phyloP scores from a whole-genome alignment of 2,329 filamentous ascomycete genomes.

The Pyricularia pennisetigena region DNA sequence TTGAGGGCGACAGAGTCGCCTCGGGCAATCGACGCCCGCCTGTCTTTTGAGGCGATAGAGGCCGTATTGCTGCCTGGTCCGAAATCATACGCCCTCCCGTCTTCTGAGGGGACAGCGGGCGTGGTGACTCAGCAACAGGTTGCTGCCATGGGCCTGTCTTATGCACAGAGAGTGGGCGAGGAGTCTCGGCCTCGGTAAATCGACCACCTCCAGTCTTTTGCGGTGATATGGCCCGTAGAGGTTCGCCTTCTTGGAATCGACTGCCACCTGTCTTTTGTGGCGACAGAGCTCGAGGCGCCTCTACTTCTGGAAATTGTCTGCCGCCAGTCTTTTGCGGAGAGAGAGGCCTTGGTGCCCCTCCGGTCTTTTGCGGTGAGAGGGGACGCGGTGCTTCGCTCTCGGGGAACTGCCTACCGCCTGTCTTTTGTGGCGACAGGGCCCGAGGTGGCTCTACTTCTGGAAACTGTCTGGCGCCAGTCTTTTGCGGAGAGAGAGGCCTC shows the following conservation, averaged over 20 bases:
- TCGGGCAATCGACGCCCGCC: not conserved
- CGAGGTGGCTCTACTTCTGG: no score
- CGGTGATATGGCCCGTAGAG: not conserved
- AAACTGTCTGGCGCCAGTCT: not conserved
- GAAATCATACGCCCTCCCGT: not conserved
- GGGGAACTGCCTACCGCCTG: not conserved
- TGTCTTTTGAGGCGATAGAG: not conserved
- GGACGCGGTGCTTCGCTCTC: not conserved
- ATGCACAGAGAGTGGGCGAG: not conserved
- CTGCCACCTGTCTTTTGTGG: conserved; percentile 3
- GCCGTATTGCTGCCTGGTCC: not conserved
- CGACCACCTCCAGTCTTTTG: not conserved
- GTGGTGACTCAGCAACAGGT: not conserved
- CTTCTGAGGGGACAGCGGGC: not conserved
- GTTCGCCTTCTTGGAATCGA: not conserved
- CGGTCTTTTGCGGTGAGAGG: conserved; percentile 5
- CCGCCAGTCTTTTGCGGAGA: conserved; percentile 5
- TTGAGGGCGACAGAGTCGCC: conserved; percentile 19
- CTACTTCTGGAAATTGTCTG: conserved; percentile 6
- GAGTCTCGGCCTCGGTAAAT: not conserved
- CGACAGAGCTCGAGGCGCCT: not conserved
- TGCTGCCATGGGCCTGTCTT: not conserved
- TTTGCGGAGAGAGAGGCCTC: conserved; percentile 5
- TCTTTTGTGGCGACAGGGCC: no score
- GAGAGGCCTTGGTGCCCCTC: not conserved